Evolutionary conservation across 768 basidiomycete species (phyloP), one percentile per base, ranked within the genome.

Genomic region (Hygrocybe punicea): DNA sequence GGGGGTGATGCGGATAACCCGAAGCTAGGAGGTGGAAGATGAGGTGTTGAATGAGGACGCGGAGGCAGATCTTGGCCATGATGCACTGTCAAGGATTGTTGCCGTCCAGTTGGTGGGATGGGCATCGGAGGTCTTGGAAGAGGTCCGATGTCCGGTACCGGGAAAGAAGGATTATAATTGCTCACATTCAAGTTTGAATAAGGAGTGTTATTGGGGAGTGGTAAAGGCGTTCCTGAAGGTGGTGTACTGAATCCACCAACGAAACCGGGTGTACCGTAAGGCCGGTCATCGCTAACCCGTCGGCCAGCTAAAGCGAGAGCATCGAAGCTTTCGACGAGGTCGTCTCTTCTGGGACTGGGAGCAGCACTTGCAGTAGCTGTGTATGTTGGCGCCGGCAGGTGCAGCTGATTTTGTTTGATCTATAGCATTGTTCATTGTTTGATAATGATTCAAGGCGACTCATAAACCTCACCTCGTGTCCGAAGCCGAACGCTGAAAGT

Each of bases 221-320:
- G 23, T 17, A n/a, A 54, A 50, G 42, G 46, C n/a, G 33, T 13
- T 6, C 34, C 24, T 42, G 34, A 11, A 25, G 21, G 56, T 14
- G 52, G 51, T 39, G 74, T 73, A 60, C 72, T 53, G 62, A 85
- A 85, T 29, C 83, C 82, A 16, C 81, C 83, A 33, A 84, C 66
- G 61, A 85, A 84, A 25, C 60, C 58, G 24, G 34, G 5, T 51
- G 35, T 40, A 53, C 35, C 48, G 39, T 51, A 23, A 21, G 56
- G 48, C 25, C 63, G 62, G 29, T 29, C 29, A 29, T 29, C 29
- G 29, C 29, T 29, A 8, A 29, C 29, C 8, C 29, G 29, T 8
- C 29, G 29, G 37, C 63, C 67, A 1, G 65, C 60, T 2, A 78
- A 64, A 2, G 71, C 60, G 34, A 76, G 63, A 2, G 72, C 67